Percentiles rank a stretch among this genome's conserved stretches.
phyloP scores from a whole-genome alignment of 768 basidiomycete genomes.

The Leucocoprinus birnbaumii region DNA sequence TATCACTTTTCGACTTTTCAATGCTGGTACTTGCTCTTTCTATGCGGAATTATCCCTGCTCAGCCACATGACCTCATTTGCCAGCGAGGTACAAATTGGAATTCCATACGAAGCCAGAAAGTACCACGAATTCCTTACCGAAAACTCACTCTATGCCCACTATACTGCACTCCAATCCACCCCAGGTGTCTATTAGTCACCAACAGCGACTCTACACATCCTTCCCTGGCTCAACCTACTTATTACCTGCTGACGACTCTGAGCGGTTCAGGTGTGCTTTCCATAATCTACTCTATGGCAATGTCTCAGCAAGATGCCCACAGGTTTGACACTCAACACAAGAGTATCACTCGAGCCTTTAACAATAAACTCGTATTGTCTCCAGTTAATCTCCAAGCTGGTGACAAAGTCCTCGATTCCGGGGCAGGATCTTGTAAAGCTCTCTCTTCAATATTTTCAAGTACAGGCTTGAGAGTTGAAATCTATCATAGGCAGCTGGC shows the following conservation, averaged over 20 bases:
- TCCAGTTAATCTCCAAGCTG: conserved; percentile 1
- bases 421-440: conserved; percentile 12
- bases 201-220: not conserved
- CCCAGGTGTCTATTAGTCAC: not conserved
- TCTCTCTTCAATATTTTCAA: too few species aligned
- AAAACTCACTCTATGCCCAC: not conserved
- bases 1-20: too few species aligned
- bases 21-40: too few species aligned
- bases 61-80: too few species aligned
- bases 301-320: too few species aligned
- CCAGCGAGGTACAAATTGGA: too few species aligned
- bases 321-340: conserved; percentile 13
- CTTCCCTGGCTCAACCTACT: conserved; percentile 1
- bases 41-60: too few species aligned
- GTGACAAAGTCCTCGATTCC: conserved; percentile 13
- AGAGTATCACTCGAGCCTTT: conserved; percentile 10
- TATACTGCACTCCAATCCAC: not conserved
- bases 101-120: not conserved
- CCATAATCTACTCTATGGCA: not conserved
- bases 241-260: not conserved
- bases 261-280: conserved; percentile 1
- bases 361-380: conserved; percentile 9
- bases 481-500: conserved; percentile 18
- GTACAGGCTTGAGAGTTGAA: not conserved
- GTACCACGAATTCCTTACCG: not conserved